These are phyloP conservation scores for Xerophyta viscosa DNA, from an alignment of 106 monocot genomes.

Conservation along the genomic window DNA sequence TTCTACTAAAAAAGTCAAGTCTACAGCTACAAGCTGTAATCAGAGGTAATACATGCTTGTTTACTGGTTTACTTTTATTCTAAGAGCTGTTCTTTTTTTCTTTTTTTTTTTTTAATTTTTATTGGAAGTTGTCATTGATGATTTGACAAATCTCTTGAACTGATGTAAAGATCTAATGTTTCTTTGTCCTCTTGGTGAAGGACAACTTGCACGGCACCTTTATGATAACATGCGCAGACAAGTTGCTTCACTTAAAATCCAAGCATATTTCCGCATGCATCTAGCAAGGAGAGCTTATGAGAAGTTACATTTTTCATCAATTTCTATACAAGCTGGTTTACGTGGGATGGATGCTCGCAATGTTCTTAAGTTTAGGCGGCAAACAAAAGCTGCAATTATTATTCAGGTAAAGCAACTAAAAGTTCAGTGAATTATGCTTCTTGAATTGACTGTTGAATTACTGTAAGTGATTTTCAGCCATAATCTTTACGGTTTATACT, in stretches of 20 bases:
- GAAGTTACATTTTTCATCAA: constrained; percentile 24
- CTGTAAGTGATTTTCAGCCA: too few species aligned
- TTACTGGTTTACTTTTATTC: too few species aligned
- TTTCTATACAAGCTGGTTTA: constrained; percentile 54
- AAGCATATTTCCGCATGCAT: constrained; percentile 52
- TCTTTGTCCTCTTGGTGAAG: too few species aligned
- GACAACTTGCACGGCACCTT: constrained; percentile 40
- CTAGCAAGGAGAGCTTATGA: constrained; percentile 45
- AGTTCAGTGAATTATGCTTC: too few species aligned
- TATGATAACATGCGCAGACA: constrained; percentile 42
- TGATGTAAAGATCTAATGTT: too few species aligned
- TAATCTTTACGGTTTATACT: too few species aligned
- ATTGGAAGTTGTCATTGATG: too few species aligned
- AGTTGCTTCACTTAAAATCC: constrained; percentile 57
- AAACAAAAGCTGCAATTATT: constrained; percentile 52
- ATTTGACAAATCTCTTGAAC: too few species aligned
- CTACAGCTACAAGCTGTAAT: constrained; percentile 43
- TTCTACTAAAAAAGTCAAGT: constrained; percentile 32
- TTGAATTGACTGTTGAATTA: too few species aligned
- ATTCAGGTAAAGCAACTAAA: too few species aligned
- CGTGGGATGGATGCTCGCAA: constrained; percentile 68
- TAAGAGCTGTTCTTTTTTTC: too few species aligned
- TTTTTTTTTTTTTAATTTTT: too few species aligned
- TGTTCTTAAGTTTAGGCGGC: constrained; percentile 43
- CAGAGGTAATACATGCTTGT: constrained; percentile 30